A percentile compares a stretch with the other conserved stretches of the same genome.
These are phyloP conservation scores for Lolium perenne DNA, from an alignment of 176 grass and related monocot genomes.

Conservation along the genomic window DNA sequence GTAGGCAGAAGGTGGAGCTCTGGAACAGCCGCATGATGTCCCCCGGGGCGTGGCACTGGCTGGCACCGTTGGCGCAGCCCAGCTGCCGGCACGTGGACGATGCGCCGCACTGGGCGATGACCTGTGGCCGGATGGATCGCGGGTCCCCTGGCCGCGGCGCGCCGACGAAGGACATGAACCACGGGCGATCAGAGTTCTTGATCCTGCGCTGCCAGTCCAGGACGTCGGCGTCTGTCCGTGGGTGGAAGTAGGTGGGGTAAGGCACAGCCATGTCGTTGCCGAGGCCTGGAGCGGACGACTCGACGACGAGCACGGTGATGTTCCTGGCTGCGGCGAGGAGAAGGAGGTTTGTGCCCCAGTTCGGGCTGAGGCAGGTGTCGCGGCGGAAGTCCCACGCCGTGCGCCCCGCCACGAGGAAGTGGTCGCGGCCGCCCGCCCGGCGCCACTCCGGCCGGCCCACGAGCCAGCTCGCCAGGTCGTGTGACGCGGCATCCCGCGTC, in stretches of 20 bases:
- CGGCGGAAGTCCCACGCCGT: conserved; percentile 68
- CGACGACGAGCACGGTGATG: conserved; percentile 62
- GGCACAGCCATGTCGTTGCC: conserved; percentile 52
- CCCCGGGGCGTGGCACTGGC: conserved; percentile 41
- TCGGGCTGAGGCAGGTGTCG: conserved; percentile 20
- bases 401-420: conserved; percentile 62
- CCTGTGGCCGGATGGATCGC: conserved; percentile 45
- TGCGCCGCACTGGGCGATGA: conserved; percentile 51
- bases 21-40: conserved; percentile 47
- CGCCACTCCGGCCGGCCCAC: conserved; percentile 35
- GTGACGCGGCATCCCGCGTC: conserved; percentile 38
- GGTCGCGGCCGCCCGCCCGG: conserved; percentile 47
- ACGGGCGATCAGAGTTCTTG: conserved; percentile 22
- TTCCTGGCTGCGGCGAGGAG: conserved; percentile 36
- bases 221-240: conserved; percentile 46
- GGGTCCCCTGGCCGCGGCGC: conserved; percentile 44
- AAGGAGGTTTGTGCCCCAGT: conserved; percentile 64
- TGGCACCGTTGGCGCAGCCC: conserved; percentile 41
- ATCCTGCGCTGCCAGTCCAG: conserved; percentile 47
- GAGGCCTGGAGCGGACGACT: conserved; percentile 33
- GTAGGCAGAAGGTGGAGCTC: conserved; percentile 52
- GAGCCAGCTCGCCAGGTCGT: conserved; percentile 47
- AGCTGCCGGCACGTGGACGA: conserved; percentile 50
- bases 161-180: conserved; percentile 61
- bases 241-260: conserved; percentile 76